These are phyloP conservation scores for Yarrowia bubula DNA, from an alignment of 805 yeast species.

Conservation along the genomic window DNA sequence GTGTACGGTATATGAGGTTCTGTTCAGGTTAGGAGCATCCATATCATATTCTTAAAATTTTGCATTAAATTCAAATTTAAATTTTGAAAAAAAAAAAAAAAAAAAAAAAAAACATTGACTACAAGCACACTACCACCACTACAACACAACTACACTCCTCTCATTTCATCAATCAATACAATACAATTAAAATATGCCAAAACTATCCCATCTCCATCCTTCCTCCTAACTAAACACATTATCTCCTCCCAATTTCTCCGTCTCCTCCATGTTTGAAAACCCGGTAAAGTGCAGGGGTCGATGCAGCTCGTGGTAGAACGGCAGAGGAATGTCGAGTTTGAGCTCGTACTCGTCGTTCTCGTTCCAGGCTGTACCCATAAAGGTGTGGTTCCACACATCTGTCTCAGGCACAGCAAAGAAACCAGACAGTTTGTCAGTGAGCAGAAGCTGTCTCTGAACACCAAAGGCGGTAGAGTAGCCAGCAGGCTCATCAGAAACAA, in stretches of 20 bases:
- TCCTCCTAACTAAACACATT: constrained; percentile 8
- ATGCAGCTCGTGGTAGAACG: constrained; percentile 81
- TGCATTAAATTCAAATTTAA: no score
- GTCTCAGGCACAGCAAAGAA: constrained; percentile 82
- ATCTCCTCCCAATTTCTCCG: constrained; percentile 1
- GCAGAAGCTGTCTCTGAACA: constrained; percentile 60
- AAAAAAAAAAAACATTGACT: no score
- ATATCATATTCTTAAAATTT: no score
- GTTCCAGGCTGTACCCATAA: constrained; percentile 82
- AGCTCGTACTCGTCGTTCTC: constrained; percentile 56
- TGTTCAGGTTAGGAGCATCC: no score
- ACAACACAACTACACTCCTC: background rate
- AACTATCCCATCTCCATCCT: background rate
- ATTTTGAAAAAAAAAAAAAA: no score
- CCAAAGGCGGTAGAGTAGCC: constrained; percentile 67
- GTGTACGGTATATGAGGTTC: no score
- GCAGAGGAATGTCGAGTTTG: constrained; percentile 74
- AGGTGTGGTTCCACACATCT: constrained; percentile 86
- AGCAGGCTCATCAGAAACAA: constrained; percentile 54
- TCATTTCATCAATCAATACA: no score
- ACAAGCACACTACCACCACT: no score
- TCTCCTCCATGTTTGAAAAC: constrained; percentile 41
- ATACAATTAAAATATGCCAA: background rate
- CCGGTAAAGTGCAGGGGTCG: constrained; percentile 83
- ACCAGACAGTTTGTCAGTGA: constrained; percentile 76